Percentiles rank a stretch among this genome's conserved stretches.
Conservation (phyloP, 352 stramenopile genomes). For the Phytophthora colocasiae region DNA sequence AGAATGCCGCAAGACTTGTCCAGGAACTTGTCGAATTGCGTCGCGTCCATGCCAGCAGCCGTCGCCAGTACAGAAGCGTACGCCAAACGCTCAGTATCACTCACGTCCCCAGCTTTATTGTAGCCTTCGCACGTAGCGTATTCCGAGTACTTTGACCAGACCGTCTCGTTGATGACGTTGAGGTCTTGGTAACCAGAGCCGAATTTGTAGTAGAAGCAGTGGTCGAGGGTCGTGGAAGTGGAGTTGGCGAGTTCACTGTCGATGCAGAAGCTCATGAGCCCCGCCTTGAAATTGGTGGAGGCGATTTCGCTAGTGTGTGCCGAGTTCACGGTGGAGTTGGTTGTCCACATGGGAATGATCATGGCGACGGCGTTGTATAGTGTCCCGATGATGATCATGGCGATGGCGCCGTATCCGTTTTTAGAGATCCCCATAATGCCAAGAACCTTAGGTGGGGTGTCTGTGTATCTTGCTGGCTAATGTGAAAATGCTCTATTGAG, state of each 20-base stretch:
- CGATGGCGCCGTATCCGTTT: conserved; percentile 21
- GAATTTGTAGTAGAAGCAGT: conserved; percentile 75
- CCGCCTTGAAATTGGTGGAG: conserved; percentile 26
- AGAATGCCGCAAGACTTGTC: conserved; percentile 58
- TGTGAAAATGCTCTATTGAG: not conserved
- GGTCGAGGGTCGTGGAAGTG: conserved; percentile 45
- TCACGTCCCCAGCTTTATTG: conserved; percentile 36
- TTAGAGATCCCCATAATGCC: conserved; percentile 18
- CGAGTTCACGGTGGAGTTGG: conserved; percentile 23
- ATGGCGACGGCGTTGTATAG: conserved; percentile 28
- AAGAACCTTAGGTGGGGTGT: not conserved
- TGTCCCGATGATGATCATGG: conserved; percentile 21
- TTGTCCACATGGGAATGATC: conserved; percentile 27
- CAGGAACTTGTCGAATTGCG: conserved; percentile 66
- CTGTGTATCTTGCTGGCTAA: no score
- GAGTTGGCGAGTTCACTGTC: conserved; percentile 53
- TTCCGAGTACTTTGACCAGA: conserved; percentile 51
- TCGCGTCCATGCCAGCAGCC: conserved; percentile 50
- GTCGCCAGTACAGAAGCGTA: conserved; percentile 47
- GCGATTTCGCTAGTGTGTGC: conserved; percentile 5
- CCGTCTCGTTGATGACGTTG: conserved; percentile 31
- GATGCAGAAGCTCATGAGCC: conserved; percentile 41
- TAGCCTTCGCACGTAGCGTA: conserved; percentile 62
- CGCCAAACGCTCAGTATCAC: conserved; percentile 27
- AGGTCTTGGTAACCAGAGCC: conserved; percentile 52